These are phyloP conservation scores for Ogataea glucozyma DNA, from an alignment of 805 yeast species.

Conservation along the genomic window DNA sequence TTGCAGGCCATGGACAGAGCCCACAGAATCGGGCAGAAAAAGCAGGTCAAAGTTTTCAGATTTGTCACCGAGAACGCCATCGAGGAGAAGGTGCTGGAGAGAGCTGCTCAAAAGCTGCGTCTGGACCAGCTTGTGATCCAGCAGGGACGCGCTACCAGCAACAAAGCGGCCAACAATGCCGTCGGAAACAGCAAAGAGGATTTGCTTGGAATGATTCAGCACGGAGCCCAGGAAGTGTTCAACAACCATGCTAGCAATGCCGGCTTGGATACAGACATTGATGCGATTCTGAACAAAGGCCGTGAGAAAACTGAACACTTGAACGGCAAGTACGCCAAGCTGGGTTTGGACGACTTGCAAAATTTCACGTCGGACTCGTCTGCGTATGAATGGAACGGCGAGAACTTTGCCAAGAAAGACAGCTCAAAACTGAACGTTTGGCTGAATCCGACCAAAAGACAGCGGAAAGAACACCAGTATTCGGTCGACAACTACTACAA, in stretches of 20 bases:
- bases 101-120: conserved; percentile 92
- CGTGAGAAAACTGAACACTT: conserved; percentile 77
- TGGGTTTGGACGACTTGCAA: conserved; percentile 92
- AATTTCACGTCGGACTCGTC: conserved; percentile 81
- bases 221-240: conserved; percentile 89
- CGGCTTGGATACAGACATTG: conserved; percentile 69
- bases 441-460: conserved; percentile 76
- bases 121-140: conserved; percentile 94
- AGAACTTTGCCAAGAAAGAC: conserved; percentile 65
- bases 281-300: conserved; percentile 76
- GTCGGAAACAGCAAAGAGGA: conserved; percentile 77
- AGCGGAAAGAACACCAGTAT: conserved; percentile 76
- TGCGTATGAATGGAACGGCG: conserved; percentile 97
- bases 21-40: conserved; percentile 95
- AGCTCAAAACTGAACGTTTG: conserved; percentile 50
- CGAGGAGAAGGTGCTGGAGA: conserved; percentile 92
- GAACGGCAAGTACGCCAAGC: conserved; percentile 77
- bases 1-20: conserved; percentile 98
- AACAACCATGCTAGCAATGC: conserved; percentile 41
- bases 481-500: conserved; percentile 76
- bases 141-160: conserved; percentile 72
- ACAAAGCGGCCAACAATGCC: conserved; percentile 41
- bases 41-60: conserved; percentile 89
- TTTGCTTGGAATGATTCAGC: conserved; percentile 91
- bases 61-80: conserved; percentile 95